phyloP scores from a whole-genome alignment of 2,329 filamentous ascomycete species.

The Xylaria sp. region DNA sequence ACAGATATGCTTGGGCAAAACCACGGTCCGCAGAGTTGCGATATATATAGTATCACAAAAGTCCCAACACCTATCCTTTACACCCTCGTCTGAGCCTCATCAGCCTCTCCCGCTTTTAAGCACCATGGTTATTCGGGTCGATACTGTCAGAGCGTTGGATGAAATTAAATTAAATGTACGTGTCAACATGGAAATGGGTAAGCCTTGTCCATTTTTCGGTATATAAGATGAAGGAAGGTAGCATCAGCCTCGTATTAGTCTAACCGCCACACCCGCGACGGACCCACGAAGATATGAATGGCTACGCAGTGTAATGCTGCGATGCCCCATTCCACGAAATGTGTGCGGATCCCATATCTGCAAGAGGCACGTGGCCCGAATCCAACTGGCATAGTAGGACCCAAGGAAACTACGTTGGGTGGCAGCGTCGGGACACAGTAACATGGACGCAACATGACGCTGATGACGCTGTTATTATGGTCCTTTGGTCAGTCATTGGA shows the following conservation, averaged over 20 bases:
- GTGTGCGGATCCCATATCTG: neutral
- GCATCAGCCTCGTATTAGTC: conserved; percentile 3
- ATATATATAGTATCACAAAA: neutral
- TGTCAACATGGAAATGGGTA: neutral
- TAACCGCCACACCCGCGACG: neutral
- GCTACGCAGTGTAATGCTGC: conserved; percentile 4
- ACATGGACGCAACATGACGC: conserved; percentile 1
- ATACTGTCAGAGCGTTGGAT: neutral
- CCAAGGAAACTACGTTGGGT: neutral
- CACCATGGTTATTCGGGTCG: neutral
- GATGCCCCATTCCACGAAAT: conserved; percentile 8
- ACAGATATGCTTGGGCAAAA: neutral
- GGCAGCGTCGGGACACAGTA: neutral
- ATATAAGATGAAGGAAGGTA: neutral
- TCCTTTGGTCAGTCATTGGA: neutral
- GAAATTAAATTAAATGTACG: neutral
- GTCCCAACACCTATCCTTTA: neutral
- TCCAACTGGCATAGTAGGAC: conserved; percentile 4
- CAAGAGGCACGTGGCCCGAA: conserved; percentile 3
- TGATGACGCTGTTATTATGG: neutral
- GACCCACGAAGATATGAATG: conserved; percentile 25
- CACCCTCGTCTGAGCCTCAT: neutral
- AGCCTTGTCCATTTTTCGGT: neutral
- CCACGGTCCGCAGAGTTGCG: no score
- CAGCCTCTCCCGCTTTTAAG: neutral